phyloP scores from a whole-genome alignment of 495 filamentous ascomycete genomes.

The Venustampulla echinocandica region DNA sequence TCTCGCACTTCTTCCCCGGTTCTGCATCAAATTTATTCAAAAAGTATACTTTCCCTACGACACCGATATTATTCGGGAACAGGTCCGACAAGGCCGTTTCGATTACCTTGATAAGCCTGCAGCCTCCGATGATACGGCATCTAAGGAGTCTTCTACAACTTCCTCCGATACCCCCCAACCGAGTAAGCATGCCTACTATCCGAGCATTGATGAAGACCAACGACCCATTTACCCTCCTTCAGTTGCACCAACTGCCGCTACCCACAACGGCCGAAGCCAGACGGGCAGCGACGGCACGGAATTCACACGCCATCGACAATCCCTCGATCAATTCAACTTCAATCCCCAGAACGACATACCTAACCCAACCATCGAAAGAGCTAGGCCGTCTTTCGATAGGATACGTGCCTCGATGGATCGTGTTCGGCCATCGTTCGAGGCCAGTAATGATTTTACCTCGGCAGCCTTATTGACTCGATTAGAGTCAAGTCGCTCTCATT shows the following conservation, averaged over 20 bases:
- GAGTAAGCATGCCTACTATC: conserved; percentile 47
- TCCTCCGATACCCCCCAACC: conserved; percentile 61
- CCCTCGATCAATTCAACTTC: conserved; percentile 21
- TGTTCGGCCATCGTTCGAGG: conserved; percentile 69
- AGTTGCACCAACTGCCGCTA: conserved; percentile 62
- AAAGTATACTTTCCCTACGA: conserved; percentile 91
- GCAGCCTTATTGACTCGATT: conserved; percentile 74
- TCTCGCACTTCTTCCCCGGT: conserved; percentile 76
- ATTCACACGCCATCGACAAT: conserved; percentile 56
- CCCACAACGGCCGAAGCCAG: conserved; percentile 75
- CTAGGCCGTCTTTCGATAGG: conserved; percentile 67
- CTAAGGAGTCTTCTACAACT: conserved; percentile 21
- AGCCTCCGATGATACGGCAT: conserved; percentile 14
- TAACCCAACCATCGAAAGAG: conserved; percentile 52
- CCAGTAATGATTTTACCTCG: conserved; percentile 81
- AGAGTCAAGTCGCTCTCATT: conserved; percentile 65
- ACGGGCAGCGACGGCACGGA: conserved; percentile 92
- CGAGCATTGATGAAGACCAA: conserved; percentile 67
- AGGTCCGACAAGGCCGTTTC: conserved; percentile 73
- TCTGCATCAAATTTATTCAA: conserved; percentile 75
- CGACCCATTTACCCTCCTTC: conserved; percentile 89
- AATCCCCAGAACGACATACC: too few relatives aligned
- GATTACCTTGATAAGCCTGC: conserved; percentile 47
- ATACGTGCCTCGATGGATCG: conserved; percentile 68
- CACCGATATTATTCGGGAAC: conserved; percentile 93